phyloP scores from a whole-genome alignment of 2,329 filamentous ascomycete species.

The Hymenoscyphus occultus region DNA sequence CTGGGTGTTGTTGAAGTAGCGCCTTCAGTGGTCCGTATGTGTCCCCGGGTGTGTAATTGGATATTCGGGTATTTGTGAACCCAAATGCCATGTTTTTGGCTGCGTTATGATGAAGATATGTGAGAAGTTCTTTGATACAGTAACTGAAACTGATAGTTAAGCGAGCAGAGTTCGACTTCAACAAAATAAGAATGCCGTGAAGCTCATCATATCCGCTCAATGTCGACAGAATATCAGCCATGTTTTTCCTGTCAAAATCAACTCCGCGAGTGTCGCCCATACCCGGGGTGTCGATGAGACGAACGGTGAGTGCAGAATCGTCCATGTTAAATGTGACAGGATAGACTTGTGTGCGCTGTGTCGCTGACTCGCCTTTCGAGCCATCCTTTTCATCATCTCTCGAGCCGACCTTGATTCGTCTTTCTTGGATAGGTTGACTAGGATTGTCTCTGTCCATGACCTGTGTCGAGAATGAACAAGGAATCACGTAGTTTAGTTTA shows the following conservation, averaged over 20 bases:
- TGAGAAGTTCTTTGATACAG: conserved; percentile 42
- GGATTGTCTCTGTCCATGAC: conserved; percentile 30
- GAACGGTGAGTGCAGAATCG: conserved; percentile 27
- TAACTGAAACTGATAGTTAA: conserved; percentile 41
- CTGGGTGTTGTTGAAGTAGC: conserved; percentile 34
- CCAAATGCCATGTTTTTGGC: conserved; percentile 43
- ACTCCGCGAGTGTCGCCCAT: conserved; percentile 43
- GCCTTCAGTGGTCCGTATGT: conserved; percentile 38
- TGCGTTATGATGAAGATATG: conserved; percentile 40
- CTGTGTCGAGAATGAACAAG: conserved; percentile 41
- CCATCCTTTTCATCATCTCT: conserved; percentile 38
- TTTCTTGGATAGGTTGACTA: conserved; percentile 31
- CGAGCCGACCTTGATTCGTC: conserved; percentile 34
- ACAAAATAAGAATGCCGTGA: conserved; percentile 43
- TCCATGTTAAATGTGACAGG: conserved; percentile 31
- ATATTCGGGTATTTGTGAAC: conserved; percentile 43
- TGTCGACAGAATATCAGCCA: conserved; percentile 40
- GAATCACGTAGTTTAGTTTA: conserved; percentile 39
- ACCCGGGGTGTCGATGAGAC: conserved; percentile 44
- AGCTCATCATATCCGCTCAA: conserved; percentile 39
- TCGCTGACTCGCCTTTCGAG: conserved; percentile 38
- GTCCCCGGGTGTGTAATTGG: conserved; percentile 43
- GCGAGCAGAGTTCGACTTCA: conserved; percentile 41
- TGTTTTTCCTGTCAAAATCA: conserved; percentile 39
- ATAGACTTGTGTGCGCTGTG: conserved; percentile 39